Percentiles rank a stretch among this genome's conserved stretches.
phyloP scores from a whole-genome alignment of 495 filamentous ascomycete genomes.

The Penicillium herquei region DNA sequence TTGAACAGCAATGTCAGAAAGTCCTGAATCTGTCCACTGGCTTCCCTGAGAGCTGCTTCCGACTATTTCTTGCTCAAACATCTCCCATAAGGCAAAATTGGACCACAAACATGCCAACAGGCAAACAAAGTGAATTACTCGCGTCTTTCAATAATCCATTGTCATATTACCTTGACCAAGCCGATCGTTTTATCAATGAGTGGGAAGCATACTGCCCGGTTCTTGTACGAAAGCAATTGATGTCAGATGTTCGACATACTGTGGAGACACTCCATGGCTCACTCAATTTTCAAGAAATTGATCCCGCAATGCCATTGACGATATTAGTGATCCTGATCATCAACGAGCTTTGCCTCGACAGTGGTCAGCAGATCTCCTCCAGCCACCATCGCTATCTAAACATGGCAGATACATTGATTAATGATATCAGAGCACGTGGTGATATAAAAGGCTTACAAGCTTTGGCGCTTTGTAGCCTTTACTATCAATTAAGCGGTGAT shows the following conservation, averaged over 20 bases:
- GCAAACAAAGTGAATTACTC: not conserved
- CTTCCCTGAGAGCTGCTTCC: constrained; percentile 12
- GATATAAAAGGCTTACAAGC: constrained; percentile 7
- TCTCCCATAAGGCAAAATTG: too few species aligned
- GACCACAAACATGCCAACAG: too few species aligned
- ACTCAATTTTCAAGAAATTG: not conserved
- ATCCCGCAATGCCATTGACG: not conserved
- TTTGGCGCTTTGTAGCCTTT: constrained; percentile 3
- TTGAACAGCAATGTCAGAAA: constrained; percentile 7
- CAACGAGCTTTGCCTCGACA: not conserved
- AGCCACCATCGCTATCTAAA: not conserved
- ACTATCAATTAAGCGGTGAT: constrained; percentile 2
- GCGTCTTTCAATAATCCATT: not conserved
- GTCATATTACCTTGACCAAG: constrained; percentile 7
- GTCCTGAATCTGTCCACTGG: not conserved
- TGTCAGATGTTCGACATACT: constrained; percentile 2
- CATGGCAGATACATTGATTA: not conserved
- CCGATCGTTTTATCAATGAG: constrained; percentile 4
- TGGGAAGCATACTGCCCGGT: constrained; percentile 9
- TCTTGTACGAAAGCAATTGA: not conserved
- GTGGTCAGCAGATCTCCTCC: not conserved
- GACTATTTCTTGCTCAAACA: constrained; percentile 4
- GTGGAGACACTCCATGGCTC: not conserved
- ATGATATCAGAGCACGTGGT: constrained; percentile 1
- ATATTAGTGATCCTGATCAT: not conserved